Evolutionary conservation across 352 stramenopile species (phyloP).

Genomic region (Globisporangium parvum): DNA sequence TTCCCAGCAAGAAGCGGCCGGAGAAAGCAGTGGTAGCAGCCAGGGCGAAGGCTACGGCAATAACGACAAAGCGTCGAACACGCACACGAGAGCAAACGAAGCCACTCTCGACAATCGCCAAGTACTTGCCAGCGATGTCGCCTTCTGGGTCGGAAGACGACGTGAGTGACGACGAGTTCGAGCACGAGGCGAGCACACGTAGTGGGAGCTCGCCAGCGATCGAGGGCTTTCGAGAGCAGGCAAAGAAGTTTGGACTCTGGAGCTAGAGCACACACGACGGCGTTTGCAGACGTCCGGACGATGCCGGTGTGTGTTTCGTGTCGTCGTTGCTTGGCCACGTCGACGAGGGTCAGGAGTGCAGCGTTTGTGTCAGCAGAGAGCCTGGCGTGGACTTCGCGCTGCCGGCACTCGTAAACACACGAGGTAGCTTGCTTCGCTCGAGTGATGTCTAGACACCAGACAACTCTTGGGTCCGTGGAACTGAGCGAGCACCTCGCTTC

Average conservation of each 20-base stretch:
- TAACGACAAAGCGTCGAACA: neutral
- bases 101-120: neutral
- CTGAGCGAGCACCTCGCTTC: too few relatives aligned
- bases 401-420: too few relatives aligned
- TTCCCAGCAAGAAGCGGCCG: too few relatives aligned
- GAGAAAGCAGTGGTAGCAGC: neutral
- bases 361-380: neutral
- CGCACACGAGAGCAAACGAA: neutral
- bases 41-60: neutral
- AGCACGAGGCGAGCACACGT: neutral
- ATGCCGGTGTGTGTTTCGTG: neutral
- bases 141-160: constrained; percentile 10
- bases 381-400: neutral
- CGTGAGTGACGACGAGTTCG: constrained; percentile 1
- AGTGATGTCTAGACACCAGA: neutral
- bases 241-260: constrained; percentile 38
- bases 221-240: constrained; percentile 31
- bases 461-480: too few relatives aligned
- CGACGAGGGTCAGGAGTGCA: neutral
- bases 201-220: constrained; percentile 9
- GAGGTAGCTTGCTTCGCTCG: neutral
- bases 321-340: neutral
- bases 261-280: constrained; percentile 14
- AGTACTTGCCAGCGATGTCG: constrained; percentile 5
- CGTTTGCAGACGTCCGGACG: neutral